Base-by-base conservation (phyloP, 176 grass and related monocot genomes). In the Themeda triandra region DNA sequence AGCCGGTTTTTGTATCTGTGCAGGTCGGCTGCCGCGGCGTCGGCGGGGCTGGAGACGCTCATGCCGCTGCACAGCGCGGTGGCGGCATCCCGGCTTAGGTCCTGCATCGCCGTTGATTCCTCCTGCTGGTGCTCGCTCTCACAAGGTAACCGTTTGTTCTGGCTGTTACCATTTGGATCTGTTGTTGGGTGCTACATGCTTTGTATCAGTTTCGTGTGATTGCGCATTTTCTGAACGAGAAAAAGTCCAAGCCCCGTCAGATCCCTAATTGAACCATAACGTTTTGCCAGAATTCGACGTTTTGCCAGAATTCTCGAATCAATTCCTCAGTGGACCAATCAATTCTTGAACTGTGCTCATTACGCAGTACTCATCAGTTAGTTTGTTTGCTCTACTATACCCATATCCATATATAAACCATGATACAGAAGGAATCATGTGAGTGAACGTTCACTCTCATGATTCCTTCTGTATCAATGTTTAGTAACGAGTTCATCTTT, bases 51-150 rank as follows among this genome's bases (percentile, higher is more conserved):
- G 53, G 89, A 94, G 40, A 82, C 87, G 10, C 67, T 89, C 77
- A 71, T 89, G 81, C 87, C 89, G 25, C 84, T 94, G 36, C 92
- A 91, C 69, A 94, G 60, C n/a, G 87, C 86, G 35, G 65, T 94
- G 62, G 87, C 87, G 9, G 83, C 67, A 27, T 81, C 87, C 29
- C 78, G 84, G 40, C 78, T 94, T 23, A 87, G 77, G 72, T 94
- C 92, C 30, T 94, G 80, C 84, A 80, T 92, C 65, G 89, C 87
- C 21, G 73, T 84, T 6, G 73, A 89, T 39, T 87, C 80, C 12
- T 80, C 87, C 1, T 94, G 81, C 73, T 94, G 89, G 87, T 83
- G 92, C 37, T 92, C 78, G 51, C 87, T 94, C 51, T 94, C 84
- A 4, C 87, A 94, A 89, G 89, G 83, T 91, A 32, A 80, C 3